phyloP scores from a whole-genome alignment of 2,329 filamentous ascomycete species.

The Sporothrix variecibatus region DNA sequence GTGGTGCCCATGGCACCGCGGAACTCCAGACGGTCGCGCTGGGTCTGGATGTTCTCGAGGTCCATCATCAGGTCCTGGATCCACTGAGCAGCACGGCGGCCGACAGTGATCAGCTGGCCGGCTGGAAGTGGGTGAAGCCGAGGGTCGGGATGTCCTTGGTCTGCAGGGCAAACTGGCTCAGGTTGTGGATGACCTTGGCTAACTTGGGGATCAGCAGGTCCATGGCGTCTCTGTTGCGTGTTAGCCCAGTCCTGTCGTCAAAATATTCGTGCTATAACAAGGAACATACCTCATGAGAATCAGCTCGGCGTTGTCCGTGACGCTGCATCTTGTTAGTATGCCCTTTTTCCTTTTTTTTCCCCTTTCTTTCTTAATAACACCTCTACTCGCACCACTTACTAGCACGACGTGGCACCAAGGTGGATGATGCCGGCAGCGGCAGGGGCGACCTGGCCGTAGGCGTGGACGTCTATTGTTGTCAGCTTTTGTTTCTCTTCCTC shows the following conservation, averaged over 20 bases:
- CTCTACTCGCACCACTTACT: constrained; percentile 22
- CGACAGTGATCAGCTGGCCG: constrained; percentile 64
- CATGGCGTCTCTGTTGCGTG: constrained; percentile 60
- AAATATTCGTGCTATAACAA: background rate
- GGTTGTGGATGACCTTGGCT: constrained; percentile 74
- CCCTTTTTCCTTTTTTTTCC: background rate
- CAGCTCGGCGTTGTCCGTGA: constrained; percentile 69
- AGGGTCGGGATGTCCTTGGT: constrained; percentile 29
- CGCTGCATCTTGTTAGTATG: constrained; percentile 18
- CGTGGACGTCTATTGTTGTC: constrained; percentile 61
- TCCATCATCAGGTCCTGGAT: constrained; percentile 71
- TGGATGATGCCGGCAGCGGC: constrained; percentile 84
- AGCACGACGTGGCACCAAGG: constrained; percentile 63
- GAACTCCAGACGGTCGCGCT: constrained; percentile 69
- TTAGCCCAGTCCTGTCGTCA: background rate
- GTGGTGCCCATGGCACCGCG: constrained; percentile 60
- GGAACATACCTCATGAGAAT: constrained; percentile 62
- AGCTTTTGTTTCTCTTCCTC: constrained; percentile 13
- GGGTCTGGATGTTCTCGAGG: constrained; percentile 70
- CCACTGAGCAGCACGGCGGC: constrained; percentile 70
- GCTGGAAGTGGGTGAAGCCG: constrained; percentile 65
- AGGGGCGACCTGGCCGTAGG: constrained; percentile 72
- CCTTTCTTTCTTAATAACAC: too few species aligned
- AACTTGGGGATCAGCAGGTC: constrained; percentile 77
- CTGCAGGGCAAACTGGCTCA: constrained; percentile 70